Percentiles rank a stretch among this genome's conserved stretches.
These are phyloP conservation scores for Brettanomyces nanus DNA, from an alignment of 805 yeast species.

Conservation along the genomic window DNA sequence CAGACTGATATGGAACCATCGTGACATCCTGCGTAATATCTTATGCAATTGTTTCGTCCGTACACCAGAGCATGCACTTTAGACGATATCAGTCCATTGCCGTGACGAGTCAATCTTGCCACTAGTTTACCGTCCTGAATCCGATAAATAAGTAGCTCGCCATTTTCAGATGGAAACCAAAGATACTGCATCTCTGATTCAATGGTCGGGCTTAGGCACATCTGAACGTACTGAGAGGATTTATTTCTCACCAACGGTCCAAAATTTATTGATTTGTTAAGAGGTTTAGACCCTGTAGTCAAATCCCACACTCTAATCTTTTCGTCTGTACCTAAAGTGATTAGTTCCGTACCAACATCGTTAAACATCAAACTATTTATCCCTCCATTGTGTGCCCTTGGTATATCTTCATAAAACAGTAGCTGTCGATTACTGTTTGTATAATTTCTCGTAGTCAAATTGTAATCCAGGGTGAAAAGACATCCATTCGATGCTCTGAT, in stretches of 20 bases:
- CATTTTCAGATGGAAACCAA: conserved; percentile 68
- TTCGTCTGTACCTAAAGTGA: conserved; percentile 74
- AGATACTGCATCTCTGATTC: conserved; percentile 53
- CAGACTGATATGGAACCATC: conserved; percentile 61
- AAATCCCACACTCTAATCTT: conserved; percentile 74
- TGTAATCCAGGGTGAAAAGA: conserved; percentile 52
- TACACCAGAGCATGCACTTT: conserved; percentile 47
- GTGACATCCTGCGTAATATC: conserved; percentile 52
- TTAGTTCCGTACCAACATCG: conserved; percentile 50
- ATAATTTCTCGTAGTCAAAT: conserved; percentile 16
- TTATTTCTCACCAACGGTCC: conserved; percentile 73
- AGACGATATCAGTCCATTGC: conserved; percentile 24
- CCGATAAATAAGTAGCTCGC: conserved; percentile 56
- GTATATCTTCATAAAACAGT: conserved; percentile 15
- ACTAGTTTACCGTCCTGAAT: conserved; percentile 56
- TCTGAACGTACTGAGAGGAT: conserved; percentile 46
- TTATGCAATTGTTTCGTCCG: conserved; percentile 35
- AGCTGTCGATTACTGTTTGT: conserved; percentile 15
- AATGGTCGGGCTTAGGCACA: conserved; percentile 39
- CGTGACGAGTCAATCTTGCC: conserved; percentile 41
- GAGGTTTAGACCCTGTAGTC: conserved; percentile 34
- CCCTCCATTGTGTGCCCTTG: conserved; percentile 67
- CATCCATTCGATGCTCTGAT: conserved; percentile 61
- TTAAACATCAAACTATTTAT: conserved; percentile 79
- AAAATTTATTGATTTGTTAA: conserved; percentile 61